Base-by-base conservation (phyloP, 1,139 yeast species). In the Debaryomyces udenii region DNA sequence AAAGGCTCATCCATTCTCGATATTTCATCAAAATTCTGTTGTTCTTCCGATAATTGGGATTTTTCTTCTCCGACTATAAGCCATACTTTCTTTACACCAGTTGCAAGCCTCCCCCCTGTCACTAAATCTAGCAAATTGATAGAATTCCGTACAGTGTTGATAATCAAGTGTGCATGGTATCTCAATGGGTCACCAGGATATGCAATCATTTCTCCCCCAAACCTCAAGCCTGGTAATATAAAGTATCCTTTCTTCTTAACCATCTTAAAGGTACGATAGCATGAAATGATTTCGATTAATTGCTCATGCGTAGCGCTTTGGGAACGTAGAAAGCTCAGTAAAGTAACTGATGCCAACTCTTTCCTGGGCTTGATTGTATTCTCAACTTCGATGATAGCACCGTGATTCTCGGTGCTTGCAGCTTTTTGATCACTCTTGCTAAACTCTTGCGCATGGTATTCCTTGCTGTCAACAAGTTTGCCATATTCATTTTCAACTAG, bases 141-240 rank as follows among this genome's bases (percentile, higher is more conserved):
- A 36, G 73, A 71, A 23, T 70, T 76, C 17, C 59, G 51, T 2
- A 68, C 56, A 1, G 82, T 74, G 40, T 80, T 80, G 1, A 88
- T 86, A 6, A 88, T 83, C 46, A 83, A 75, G 60, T 91, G 96
- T 2, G 97, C 86, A 61, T 93, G 99, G 56, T 81, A 93, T 38
- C 95, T 64, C 43, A 93, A 66, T 2, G 98, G 96, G 57, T 93
- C 99, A 0, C 97, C 98, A 0, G 98, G 98, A 52, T 93, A 93
- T 2, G 93, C 90, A 39, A 93, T 78, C 54, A 81, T 89, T 44
- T 83, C 82, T 3, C 96, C 95, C 1, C 99, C 99, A 59, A 91
- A 93, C 45, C 96, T 74, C 31, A 90, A 68, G 0, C 98, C 99
- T 0, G 98, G 96, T 27, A 90, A 74, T 16, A 90, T 49, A 51